Percentiles rank a stretch among this genome's conserved stretches.
These are phyloP conservation scores for Takakia lepidozioides DNA, from an alignment of 225 moss, liverwort and hornwort genomes.

Conservation along the genomic window DNA sequence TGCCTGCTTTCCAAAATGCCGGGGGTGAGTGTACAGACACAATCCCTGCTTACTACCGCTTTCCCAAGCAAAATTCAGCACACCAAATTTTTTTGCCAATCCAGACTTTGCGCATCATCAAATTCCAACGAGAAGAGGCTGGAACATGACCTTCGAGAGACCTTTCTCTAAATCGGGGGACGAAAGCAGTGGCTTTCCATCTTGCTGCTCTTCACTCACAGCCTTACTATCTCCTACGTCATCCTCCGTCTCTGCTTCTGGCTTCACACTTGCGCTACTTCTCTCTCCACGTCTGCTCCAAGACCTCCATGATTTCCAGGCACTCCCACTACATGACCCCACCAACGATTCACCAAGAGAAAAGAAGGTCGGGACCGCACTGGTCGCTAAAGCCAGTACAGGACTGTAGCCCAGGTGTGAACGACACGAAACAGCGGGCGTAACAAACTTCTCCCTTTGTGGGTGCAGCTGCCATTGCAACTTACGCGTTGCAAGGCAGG, in stretches of 20 bases:
- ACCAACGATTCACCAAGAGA: too few relatives aligned
- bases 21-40: too few relatives aligned
- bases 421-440: too few relatives aligned
- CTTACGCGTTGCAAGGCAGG: too few relatives aligned
- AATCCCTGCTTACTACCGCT: too few relatives aligned
- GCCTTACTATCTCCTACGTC: slow-evolving; percentile 4
- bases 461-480: too few relatives aligned
- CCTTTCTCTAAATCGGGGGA: slow-evolving; percentile 26
- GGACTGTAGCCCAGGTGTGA: too few relatives aligned
- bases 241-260: slow-evolving; percentile 30
- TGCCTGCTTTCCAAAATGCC: slow-evolving; percentile 24
- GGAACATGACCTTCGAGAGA: slow-evolving; percentile 22
- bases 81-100: background rate
- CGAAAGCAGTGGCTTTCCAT: background rate
- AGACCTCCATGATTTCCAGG: too few relatives aligned
- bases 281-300: slow-evolving; percentile 4
- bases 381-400: too few relatives aligned
- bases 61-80: background rate
- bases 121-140: background rate
- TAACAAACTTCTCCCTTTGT: too few relatives aligned
- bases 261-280: slow-evolving; percentile 28
- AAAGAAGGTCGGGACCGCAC: too few relatives aligned
- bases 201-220: background rate
- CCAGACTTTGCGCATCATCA: background rate
- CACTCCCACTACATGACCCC: too few relatives aligned